Evolutionary conservation across 2,329 filamentous ascomycete genomes (phyloP).

Genomic region (Aureobasidium sp.): DNA sequence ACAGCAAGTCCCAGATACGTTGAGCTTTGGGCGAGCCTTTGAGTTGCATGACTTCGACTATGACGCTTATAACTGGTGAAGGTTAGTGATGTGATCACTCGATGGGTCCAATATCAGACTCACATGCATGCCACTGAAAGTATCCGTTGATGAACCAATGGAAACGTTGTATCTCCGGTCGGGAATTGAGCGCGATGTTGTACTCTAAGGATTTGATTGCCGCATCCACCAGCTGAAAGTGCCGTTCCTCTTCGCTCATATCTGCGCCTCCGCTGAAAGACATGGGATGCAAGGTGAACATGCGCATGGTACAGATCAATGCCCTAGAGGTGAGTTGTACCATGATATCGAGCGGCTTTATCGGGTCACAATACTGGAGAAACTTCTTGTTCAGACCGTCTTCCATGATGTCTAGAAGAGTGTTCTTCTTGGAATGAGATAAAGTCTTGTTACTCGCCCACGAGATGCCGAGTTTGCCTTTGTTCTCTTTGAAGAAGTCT

Average conservation of each 20-base stretch:
- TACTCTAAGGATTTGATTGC: constrained; percentile 13
- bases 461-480: neutral
- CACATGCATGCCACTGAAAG: constrained; percentile 17
- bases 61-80: constrained; percentile 7
- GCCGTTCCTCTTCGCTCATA: neutral
- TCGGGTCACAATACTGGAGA: constrained; percentile 16
- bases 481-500: neutral
- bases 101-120: neutral
- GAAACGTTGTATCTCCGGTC: constrained; percentile 4
- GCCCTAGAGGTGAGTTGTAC: constrained; percentile 8
- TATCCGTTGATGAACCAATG: constrained; percentile 13
- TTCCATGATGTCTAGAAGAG: neutral
- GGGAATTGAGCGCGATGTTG: constrained; percentile 3
- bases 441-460: constrained; percentile 9
- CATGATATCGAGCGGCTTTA: constrained; percentile 15
- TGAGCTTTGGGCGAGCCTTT: neutral
- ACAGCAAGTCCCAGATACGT: constrained; percentile 1
- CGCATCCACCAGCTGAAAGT: constrained; percentile 2
- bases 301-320: constrained; percentile 9
- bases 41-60: constrained; percentile 12
- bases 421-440: neutral
- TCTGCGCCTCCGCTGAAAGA: neutral
- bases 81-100: neutral
- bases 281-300: constrained; percentile 13
- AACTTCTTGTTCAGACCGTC: constrained; percentile 14